phyloP scores from a whole-genome alignment of 2,329 filamentous ascomycete species.

The Trichoderma polysporum region DNA sequence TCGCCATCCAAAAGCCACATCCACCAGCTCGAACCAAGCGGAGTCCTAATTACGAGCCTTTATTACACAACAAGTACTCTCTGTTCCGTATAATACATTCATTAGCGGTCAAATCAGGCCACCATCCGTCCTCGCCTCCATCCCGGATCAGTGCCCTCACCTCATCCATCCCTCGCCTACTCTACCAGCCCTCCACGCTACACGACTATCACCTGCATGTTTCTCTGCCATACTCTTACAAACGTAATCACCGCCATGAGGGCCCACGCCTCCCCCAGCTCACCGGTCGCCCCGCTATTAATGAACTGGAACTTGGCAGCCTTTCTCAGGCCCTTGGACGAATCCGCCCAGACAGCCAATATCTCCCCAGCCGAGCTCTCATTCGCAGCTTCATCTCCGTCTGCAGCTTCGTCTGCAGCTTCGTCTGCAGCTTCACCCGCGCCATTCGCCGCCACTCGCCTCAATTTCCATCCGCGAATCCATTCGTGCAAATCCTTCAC shows the following conservation, averaged over 20 bases:
- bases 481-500: conserved; percentile 34
- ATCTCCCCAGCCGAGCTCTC: conserved; percentile 38
- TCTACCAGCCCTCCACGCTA: neutral
- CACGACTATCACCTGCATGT: conserved; percentile 10
- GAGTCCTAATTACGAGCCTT: neutral
- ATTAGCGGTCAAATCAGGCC: neutral
- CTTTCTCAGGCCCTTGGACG: conserved; percentile 26
- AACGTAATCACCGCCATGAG: conserved; percentile 43
- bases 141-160: neutral
- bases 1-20: neutral
- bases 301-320: conserved; percentile 42
- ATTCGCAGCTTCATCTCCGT: conserved; percentile 15
- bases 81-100: neutral
- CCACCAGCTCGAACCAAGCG: neutral
- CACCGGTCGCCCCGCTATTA: conserved; percentile 39
- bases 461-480: conserved; percentile 41
- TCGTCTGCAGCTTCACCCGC: neutral
- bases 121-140: neutral
- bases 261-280: conserved; percentile 43
- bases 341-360: conserved; percentile 39
- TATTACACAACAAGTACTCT: neutral
- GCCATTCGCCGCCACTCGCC: conserved; percentile 22
- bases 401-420: neutral
- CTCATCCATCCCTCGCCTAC: neutral
- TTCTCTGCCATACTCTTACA: conserved; percentile 21